phyloP scores from a whole-genome alignment of 2,329 filamentous ascomycete genomes.

The Domatiomyces catenatus region DNA sequence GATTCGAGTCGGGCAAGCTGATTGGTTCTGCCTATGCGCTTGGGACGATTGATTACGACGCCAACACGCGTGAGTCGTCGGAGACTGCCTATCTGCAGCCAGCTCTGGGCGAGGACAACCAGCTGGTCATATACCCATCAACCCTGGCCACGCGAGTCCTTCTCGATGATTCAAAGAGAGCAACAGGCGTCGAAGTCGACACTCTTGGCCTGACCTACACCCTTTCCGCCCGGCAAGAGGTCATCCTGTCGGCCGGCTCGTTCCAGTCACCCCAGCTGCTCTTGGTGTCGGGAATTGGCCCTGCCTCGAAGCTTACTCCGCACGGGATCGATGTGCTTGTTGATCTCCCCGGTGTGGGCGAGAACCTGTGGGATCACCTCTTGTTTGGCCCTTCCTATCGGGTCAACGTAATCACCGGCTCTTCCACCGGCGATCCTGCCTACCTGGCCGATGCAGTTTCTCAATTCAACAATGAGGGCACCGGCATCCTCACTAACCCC shows the following conservation, averaged over 20 bases:
- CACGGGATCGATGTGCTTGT: constrained; percentile 38
- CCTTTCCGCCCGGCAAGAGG: constrained; percentile 27
- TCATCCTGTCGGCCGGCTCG: constrained; percentile 36
- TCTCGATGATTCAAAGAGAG: constrained; percentile 13
- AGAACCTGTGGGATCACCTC: constrained; percentile 44
- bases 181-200: constrained; percentile 18
- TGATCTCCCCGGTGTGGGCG: constrained; percentile 47
- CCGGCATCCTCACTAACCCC: constrained; percentile 1
- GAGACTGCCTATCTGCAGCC: not conserved
- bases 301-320: constrained; percentile 34
- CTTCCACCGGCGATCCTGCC: constrained; percentile 1
- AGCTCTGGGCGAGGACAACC: constrained; percentile 1
- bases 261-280: constrained; percentile 52
- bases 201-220: constrained; percentile 12
- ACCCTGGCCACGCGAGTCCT: constrained; percentile 16
- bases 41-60: not conserved
- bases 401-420: constrained; percentile 1
- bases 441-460: not conserved
- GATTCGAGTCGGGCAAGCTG: not conserved
- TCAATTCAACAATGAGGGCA: not conserved
- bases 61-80: not conserved
- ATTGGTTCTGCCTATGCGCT: not conserved
- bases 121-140: constrained; percentile 16
- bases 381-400: constrained; percentile 2
- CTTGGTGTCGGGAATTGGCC: constrained; percentile 48